Base-by-base conservation (phyloP, 371 early-diverging fungal species). In the Coemansia sp. region DNA sequence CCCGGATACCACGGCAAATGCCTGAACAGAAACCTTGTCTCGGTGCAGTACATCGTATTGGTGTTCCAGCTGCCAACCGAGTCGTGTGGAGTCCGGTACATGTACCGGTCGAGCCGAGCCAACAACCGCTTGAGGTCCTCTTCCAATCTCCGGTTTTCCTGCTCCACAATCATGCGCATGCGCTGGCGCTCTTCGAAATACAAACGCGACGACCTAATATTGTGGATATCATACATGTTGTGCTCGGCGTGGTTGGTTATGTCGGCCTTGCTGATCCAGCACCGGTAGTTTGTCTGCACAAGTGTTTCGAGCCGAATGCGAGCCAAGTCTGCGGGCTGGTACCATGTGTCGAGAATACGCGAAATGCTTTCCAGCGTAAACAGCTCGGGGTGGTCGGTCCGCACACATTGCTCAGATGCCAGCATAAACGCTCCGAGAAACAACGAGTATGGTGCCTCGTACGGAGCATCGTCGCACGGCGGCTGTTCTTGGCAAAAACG, bases 1-100 rank as follows among this genome's bases (percentile, higher is more conserved):
- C 74, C 74, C 0, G 63, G 62, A 23, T 54, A 63, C 74, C 74
- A 74, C 1, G 74, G 74, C 9, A 74, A 42, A 6, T 74, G 74
- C 18, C 74, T 62, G 25, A 69, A 69, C 7, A 62, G 40, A 28
- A 74, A 74, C 18, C 74, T 51, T 1, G 48, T 5, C 56, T 74
- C 74, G 0, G 63, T 74, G 33, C 62, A 59, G 12, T 74, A 55
- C 58, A 65, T 39, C 3, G 63, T 74, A 16, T 60, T 37, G 1
- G 52, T 44, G 48, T 72, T 72, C 72, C 72, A 72, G 6, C 64
- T 63, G 20, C 72, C 64, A 1, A 63, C 14, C 14, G 72, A 55
- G 37, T 72, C 72, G 26, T 72, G 72, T 2, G 72, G 72, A 1
- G 64, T 64, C 39, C 72, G 59, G 42, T 59, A 62, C 72, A 72